A percentile compares a stretch with the other conserved stretches of the same genome.
Conservation (phyloP, 345 rosid species). For the Populus deltoides region DNA sequence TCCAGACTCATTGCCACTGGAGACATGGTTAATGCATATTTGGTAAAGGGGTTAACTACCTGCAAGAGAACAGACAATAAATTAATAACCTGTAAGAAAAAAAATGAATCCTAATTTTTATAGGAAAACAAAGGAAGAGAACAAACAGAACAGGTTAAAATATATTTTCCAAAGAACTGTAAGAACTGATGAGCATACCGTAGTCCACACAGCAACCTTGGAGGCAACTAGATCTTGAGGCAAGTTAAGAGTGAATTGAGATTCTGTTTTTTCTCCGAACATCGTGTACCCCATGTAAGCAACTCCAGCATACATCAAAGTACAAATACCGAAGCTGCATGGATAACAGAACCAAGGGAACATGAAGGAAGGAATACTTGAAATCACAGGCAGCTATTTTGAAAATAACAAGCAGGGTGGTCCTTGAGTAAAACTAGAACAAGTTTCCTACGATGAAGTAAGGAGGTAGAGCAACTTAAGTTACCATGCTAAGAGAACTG, state of each 20-base stretch:
- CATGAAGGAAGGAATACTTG: not conserved
- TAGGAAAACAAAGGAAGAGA: not conserved
- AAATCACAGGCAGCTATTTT: not conserved
- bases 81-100: not conserved
- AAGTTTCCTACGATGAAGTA: not conserved
- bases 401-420: not conserved
- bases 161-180: not conserved
- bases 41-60: conserved; percentile 94
- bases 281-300: conserved; percentile 85
- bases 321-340: conserved; percentile 68
- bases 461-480: not conserved
- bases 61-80: conserved; percentile 36
- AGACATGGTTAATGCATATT: conserved; percentile 91
- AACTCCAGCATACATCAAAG: conserved; percentile 74
- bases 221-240: conserved; percentile 78
- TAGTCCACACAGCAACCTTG: conserved; percentile 95
- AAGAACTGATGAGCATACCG: conserved; percentile 41
- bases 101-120: not conserved
- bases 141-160: not conserved
- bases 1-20: conserved; percentile 95
- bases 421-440: not conserved
- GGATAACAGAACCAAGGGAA: not conserved
- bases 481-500: conserved; percentile 74
- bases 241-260: conserved; percentile 93
- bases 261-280: conserved; percentile 72